Percentiles rank a stretch among this genome's conserved stretches.
These are phyloP conservation scores for Botrytis pseudocinerea DNA, from an alignment of 2,329 filamentous ascomycete species.

Conservation along the genomic window DNA sequence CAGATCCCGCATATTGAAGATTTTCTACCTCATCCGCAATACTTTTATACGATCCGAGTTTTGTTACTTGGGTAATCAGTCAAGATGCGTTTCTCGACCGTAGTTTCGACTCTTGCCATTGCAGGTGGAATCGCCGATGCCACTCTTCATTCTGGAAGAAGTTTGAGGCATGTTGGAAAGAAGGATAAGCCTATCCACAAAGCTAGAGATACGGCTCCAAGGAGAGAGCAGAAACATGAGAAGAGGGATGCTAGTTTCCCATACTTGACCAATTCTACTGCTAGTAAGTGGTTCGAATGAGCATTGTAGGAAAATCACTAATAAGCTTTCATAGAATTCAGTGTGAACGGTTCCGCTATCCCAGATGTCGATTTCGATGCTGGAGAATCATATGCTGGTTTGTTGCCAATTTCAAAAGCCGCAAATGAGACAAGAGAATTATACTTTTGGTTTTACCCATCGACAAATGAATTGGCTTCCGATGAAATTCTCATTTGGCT, in stretches of 20 bases:
- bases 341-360: slow-evolving; percentile 23
- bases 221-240: neutral
- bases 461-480: slow-evolving; percentile 49
- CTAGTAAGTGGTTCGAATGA: slow-evolving; percentile 15
- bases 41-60: slow-evolving; percentile 15
- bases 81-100: slow-evolving; percentile 25
- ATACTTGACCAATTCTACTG: slow-evolving; percentile 22
- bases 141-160: slow-evolving; percentile 19
- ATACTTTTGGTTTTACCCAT: slow-evolving; percentile 69
- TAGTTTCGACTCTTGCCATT: slow-evolving; percentile 21
- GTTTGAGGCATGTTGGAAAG: slow-evolving; percentile 22
- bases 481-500: slow-evolving; percentile 64
- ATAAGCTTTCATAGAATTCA: slow-evolving; percentile 7
- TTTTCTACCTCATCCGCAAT: neutral
- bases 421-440: slow-evolving; percentile 53
- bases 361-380: slow-evolving; percentile 71
- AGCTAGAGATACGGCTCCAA: neutral
- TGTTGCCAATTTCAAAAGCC: slow-evolving; percentile 56
- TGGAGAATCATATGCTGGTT: slow-evolving; percentile 64
- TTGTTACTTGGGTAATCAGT: slow-evolving; percentile 4
- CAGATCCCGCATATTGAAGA: neutral
- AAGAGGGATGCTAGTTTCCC: slow-evolving; percentile 10
- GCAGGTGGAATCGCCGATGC: slow-evolving; percentile 23
- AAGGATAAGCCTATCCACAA: slow-evolving; percentile 10
- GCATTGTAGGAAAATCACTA: neutral